phyloP scores from a whole-genome alignment of 78 protist genomes.

The Guillardia theta region DNA sequence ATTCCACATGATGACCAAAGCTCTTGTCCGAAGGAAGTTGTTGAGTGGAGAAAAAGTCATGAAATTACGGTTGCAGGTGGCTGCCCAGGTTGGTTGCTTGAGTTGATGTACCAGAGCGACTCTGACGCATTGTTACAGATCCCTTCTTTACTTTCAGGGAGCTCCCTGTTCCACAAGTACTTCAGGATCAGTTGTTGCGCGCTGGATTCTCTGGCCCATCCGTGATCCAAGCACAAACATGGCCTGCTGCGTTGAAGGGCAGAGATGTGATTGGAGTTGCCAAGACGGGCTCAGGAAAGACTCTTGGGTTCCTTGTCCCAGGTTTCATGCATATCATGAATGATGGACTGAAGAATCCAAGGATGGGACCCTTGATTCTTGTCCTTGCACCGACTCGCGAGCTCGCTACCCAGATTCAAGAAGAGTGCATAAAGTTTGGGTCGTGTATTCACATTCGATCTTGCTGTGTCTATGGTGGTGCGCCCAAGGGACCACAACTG shows the following conservation, averaged over 20 bases:
- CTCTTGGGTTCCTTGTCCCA: conserved; percentile 94
- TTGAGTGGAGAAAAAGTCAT: neutral
- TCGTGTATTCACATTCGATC: neutral
- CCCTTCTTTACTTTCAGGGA: conserved; percentile 39
- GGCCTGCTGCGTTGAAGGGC: conserved; percentile 93
- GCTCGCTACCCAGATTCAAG: conserved; percentile 92
- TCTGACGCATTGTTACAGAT: conserved; percentile 18
- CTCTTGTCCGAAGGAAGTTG: neutral
- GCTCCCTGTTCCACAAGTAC: neutral
- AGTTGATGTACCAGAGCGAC: conserved; percentile 50
- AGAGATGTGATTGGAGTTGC: conserved; percentile 89
- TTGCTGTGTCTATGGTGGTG: conserved; percentile 47
- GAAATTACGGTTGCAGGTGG: neutral
- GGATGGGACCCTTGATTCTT: conserved; percentile 89
- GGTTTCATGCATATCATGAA: conserved; percentile 74
- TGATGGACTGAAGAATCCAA: conserved; percentile 12
- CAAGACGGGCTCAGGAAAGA: conserved; percentile 98
- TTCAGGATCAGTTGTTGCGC: neutral
- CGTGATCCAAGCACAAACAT: conserved; percentile 90
- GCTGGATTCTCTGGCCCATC: conserved; percentile 90
- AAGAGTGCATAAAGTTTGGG: conserved; percentile 59
- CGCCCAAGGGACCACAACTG: neutral
- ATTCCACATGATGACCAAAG: neutral
- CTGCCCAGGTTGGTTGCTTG: conserved; percentile 57
- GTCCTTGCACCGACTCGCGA: conserved; percentile 97